Base-by-base conservation (phyloP, 1,284 basidiomycete species). In the Polyporus tsugae region DNA sequence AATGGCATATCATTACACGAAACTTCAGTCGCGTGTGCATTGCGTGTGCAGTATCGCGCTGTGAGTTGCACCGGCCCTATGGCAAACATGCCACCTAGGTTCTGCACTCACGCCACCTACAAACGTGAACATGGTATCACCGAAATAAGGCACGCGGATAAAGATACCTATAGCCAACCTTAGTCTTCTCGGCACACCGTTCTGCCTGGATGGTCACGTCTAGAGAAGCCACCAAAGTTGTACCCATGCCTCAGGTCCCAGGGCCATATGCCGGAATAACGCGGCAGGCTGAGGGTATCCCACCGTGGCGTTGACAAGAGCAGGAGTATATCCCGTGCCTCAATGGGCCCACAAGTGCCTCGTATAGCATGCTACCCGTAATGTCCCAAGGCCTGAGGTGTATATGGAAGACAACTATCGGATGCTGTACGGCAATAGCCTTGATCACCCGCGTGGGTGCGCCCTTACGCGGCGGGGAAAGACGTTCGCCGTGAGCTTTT, bases 211-310 rank as follows among this genome's bases (percentile, higher is more conserved):
- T 57, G 4, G 33, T 53, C 22, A 29, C 25, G 7, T 53, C 22
- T 33, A 15, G 22, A 25, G 53, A 33, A 33, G 25, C 17, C 15
- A 15, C 33, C 13, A 36, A 52, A 35, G 29, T 29, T 39, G 7
- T 29, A 33, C 35, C 17, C 57, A 53, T 7, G 46, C 46, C 25
- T 22, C 57, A 65, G 63, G 63, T 25, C 65, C 42, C 61, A 66
- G 65, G 65, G 61, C 65, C 42, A 66, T 63, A n/a, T n/a, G n/a
- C n/a, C 61, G 60, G 42, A 57, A 19, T 10, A 55, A 33, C 25
- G 22, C 36, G 62, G 2, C 29, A 29, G 29, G 41, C 53, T 36
- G 17, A 25, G 22, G 22, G 22, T 49, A 25, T 65, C 44, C 46
- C 22, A 10, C 64, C 22, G 15, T 39, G 42, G 52, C 25, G 41